Base-by-base conservation (phyloP, 331 rosid species). In the Arachis monticola region DNA sequence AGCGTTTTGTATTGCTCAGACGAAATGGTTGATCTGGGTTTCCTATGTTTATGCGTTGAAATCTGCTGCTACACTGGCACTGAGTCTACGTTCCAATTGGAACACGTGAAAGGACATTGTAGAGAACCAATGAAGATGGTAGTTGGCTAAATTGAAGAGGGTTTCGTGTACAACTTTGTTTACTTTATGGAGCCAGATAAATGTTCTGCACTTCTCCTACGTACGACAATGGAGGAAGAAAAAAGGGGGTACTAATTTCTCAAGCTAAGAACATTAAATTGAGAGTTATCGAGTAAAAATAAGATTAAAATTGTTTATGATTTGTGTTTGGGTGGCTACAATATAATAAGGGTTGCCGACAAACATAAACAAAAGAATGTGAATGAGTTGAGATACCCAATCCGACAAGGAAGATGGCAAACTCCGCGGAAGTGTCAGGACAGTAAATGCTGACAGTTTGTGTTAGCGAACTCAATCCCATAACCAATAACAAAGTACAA, bases 361-460 rank as follows among this genome's bases (percentile, higher is more conserved):
- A 14, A 9, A 44, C 13, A 27, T n/a, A 42, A 35, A 44, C 9
- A 44, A 55, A 22, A 74, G 57, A 64, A 62, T 4, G 52, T 51
- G 78, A 63, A 40, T 74, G 72, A 62, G 55, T n/a, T 50, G 62
- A 48, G 68, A 74, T n/a, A 40, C 17, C 31, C 47, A 64, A 42
- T 4, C 59, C 66, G 48, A 74, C 72, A 75, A 27, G 12, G 32
- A 63, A 41, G 70, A 51, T 63, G 6, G 12, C 11, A 63, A 63
- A n/a, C 50, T 3, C 12, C 38, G 10, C 30, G 13, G 10, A 50
- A 50, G 55, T 38, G 53, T 35, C 72, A 40, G 14, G 7, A 10
- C 35, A 64, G 72, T 53, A 64, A 53, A 52, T 52, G 10, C 17
- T 8, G 50, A 3, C 22, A 22, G 64, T 74, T 74, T 30, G 14